phyloP scores from a whole-genome alignment of 805 yeast species.

The Candida rishiriensis region DNA sequence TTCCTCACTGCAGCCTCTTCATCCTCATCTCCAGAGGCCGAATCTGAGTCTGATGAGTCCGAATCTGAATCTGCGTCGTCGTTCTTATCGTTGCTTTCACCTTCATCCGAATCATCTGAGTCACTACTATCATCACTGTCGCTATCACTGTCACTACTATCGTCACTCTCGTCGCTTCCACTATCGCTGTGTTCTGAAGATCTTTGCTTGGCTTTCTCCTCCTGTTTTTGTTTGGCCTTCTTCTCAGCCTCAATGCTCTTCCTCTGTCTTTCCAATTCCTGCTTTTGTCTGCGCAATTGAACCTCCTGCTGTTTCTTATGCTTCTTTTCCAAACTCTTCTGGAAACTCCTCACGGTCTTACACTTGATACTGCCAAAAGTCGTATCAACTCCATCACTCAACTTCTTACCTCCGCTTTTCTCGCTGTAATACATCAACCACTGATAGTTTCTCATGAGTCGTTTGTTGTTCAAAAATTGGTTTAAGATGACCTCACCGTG shows the following conservation, averaged over 20 bases:
- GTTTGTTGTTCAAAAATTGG: slow-evolving; percentile 37
- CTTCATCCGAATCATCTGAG: slow-evolving; percentile 1
- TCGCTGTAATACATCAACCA: slow-evolving; percentile 47
- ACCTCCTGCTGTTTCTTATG: slow-evolving; percentile 15
- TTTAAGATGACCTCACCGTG: slow-evolving; percentile 47
- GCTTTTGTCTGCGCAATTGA: slow-evolving; percentile 13
- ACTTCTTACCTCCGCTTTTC: slow-evolving; percentile 34
- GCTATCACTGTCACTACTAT: slow-evolving; percentile 6
- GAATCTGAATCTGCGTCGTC: slow-evolving; percentile 3
- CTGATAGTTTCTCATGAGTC: slow-evolving; percentile 38
- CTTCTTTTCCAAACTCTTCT: slow-evolving; percentile 25
- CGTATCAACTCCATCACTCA: slow-evolving; percentile 17
- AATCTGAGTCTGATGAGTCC: slow-evolving; percentile 3
- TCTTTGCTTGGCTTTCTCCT: background rate
- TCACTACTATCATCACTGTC: slow-evolving; percentile 2
- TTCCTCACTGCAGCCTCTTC: slow-evolving; percentile 8
- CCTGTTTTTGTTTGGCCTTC: slow-evolving; percentile 4
- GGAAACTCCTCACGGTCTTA: slow-evolving; percentile 24
- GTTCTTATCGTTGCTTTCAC: background rate
- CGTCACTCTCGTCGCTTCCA: slow-evolving; percentile 9
- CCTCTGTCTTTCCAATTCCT: slow-evolving; percentile 11
- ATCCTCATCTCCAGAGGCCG: slow-evolving; percentile 6
- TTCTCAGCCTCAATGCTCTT: slow-evolving; percentile 3
- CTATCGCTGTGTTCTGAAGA: slow-evolving; percentile 2
- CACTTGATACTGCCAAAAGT: slow-evolving; percentile 10